Percentiles rank a stretch among this genome's conserved stretches.
Evolutionary conservation across 2,329 filamentous ascomycete genomes (phyloP).

Genomic region (Venturia aucupariae): DNA sequence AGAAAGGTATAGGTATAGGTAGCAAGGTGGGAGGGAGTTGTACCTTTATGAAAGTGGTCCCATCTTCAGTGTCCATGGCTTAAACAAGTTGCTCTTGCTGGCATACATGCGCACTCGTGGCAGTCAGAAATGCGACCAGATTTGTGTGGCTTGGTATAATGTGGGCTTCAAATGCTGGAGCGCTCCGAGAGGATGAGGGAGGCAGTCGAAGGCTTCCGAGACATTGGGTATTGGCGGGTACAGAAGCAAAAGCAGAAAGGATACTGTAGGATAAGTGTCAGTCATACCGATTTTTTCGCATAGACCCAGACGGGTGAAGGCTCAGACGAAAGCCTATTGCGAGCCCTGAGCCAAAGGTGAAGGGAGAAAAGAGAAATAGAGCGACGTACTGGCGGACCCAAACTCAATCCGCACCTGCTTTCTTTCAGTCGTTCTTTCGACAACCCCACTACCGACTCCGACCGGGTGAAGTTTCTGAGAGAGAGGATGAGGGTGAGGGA

Average conservation of each 20-base stretch:
- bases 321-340: background rate
- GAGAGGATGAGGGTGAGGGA: background rate
- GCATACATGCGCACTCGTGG: constrained; percentile 13
- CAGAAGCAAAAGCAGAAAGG: background rate
- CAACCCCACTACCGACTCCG: constrained; percentile 1
- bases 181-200: background rate
- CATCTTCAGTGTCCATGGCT: constrained; percentile 78
- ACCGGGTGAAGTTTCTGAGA: background rate
- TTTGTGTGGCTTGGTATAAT: constrained; percentile 2
- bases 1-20: background rate
- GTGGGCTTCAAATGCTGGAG: constrained; percentile 8
- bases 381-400: background rate
- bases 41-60: constrained; percentile 77
- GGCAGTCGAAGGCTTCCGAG: constrained; percentile 3
- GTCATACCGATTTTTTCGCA: background rate
- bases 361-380: background rate
- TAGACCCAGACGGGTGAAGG: background rate
- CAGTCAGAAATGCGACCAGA: background rate
- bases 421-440: background rate
- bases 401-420: background rate
- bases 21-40: constrained; percentile 5
- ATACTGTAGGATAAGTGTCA: background rate
- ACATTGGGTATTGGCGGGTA: constrained; percentile 9
- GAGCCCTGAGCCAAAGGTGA: background rate
- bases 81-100: background rate